These are phyloP conservation scores for Colletotrichum aenigma DNA, from an alignment of 2,329 filamentous ascomycete species.

Conservation along the genomic window DNA sequence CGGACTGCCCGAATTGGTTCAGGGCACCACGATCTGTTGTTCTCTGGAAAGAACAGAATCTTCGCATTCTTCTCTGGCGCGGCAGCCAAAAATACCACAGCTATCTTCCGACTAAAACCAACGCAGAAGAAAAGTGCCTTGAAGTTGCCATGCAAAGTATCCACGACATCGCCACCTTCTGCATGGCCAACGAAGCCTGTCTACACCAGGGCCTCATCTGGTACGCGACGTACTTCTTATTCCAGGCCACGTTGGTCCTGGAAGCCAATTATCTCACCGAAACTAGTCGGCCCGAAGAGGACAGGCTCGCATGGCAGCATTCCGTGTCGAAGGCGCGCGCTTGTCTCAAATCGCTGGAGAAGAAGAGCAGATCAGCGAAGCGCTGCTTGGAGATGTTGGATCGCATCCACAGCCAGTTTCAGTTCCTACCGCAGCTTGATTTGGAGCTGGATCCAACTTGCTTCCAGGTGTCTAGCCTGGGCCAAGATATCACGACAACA, in stretches of 20 bases:
- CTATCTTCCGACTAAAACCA: conserved; percentile 25
- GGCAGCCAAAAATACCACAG: conserved; percentile 39
- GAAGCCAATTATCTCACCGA: conserved; percentile 34
- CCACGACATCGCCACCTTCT: conserved; percentile 38
- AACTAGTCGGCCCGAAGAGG: neutral
- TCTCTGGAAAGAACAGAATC: conserved; percentile 45
- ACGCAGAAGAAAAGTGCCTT: conserved; percentile 38
- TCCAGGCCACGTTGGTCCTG: conserved; percentile 46
- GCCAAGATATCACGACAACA: neutral
- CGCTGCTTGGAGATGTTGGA: neutral
- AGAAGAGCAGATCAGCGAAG: neutral
- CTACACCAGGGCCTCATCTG: conserved; percentile 39
- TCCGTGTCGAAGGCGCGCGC: neutral
- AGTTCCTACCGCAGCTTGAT: neutral
- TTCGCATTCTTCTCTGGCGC: conserved; percentile 46
- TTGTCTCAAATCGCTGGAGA: neutral
- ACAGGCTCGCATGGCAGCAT: conserved; percentile 1
- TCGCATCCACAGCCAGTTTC: conserved; percentile 1
- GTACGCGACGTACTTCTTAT: conserved; percentile 49
- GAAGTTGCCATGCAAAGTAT: conserved; percentile 40
- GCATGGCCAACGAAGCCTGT: conserved; percentile 26
- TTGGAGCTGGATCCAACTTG: neutral
- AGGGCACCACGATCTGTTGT: conserved; percentile 39
- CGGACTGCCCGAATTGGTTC: conserved; percentile 36
- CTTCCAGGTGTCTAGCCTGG: neutral